Percentiles rank a stretch among this genome's conserved stretches.
Evolutionary conservation across 495 filamentous ascomycete species (phyloP).

Genomic region (Viridothelium virens): DNA sequence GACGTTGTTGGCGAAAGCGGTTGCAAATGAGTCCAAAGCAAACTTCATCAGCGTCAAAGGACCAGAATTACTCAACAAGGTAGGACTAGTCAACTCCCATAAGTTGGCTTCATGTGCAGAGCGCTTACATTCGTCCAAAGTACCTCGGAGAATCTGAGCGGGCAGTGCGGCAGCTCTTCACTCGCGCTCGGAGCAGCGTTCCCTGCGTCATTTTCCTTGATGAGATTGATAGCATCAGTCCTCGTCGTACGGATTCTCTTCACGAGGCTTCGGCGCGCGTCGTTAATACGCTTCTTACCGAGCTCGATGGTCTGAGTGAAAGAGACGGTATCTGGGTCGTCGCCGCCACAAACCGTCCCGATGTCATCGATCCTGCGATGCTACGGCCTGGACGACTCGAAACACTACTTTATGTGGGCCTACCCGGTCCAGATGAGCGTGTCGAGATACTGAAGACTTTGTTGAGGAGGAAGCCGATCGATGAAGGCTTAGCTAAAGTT

Average conservation of each 20-base stretch:
- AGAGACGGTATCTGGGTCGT: conserved; percentile 88
- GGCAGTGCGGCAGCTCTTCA: conserved; percentile 86
- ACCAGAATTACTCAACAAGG: conserved; percentile 83
- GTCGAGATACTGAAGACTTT: conserved; percentile 79
- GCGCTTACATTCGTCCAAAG: conserved; percentile 16
- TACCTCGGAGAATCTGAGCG: conserved; percentile 94
- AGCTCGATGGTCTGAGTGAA: conserved; percentile 78
- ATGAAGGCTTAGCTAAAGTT: conserved; percentile 36
- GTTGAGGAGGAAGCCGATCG: conserved; percentile 52
- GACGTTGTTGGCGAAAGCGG: conserved; percentile 90
- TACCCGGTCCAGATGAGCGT: conserved; percentile 70
- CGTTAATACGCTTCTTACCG: conserved; percentile 94
- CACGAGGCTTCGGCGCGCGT: conserved; percentile 80
- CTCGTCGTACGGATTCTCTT: conserved; percentile 69
- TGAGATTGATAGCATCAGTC: conserved; percentile 88
- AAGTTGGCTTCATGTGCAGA: neutral
- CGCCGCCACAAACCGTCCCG: conserved; percentile 88
- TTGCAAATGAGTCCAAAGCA: conserved; percentile 87
- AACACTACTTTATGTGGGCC: conserved; percentile 80
- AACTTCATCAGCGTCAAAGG: conserved; percentile 99
- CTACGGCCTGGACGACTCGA: conserved; percentile 85
- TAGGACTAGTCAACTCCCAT: conserved; percentile 7
- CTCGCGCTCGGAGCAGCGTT: conserved; percentile 72
- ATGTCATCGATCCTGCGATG: conserved; percentile 96
- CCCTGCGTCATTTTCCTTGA: conserved; percentile 98